These are phyloP conservation scores for Mangifera indica DNA, from an alignment of 345 rosid genomes.

Conservation along the genomic window DNA sequence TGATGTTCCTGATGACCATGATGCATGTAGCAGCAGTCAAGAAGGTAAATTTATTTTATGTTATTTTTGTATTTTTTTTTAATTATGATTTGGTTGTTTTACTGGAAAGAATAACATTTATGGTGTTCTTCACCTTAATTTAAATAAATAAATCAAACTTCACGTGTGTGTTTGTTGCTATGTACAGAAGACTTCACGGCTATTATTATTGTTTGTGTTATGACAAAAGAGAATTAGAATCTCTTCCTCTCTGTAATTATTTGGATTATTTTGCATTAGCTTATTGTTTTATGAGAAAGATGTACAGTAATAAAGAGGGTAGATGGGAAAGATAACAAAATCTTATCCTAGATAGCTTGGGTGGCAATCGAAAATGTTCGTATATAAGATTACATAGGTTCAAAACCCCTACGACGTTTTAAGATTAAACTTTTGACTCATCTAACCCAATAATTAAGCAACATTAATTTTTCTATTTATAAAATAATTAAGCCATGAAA, in stretches of 20 bases:
- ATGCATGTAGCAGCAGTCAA: constrained; percentile 55
- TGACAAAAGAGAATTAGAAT: constrained; percentile 26
- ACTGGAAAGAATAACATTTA: not conserved
- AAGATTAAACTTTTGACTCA: constrained; percentile 2
- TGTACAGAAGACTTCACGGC: too few relatives aligned
- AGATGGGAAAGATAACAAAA: not conserved
- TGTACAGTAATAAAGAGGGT: not conserved
- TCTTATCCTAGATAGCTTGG: too few relatives aligned
- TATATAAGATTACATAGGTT: too few relatives aligned
- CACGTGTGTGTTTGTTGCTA: too few relatives aligned
- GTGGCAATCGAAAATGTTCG: too few relatives aligned
- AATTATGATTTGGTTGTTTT: not conserved
- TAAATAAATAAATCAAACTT: too few relatives aligned
- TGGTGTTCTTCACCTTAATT: too few relatives aligned
- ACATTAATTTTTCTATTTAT: too few relatives aligned
- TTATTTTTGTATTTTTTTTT: not conserved
- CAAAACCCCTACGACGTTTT: too few relatives aligned
- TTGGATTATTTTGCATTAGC: not conserved
- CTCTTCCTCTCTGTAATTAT: not conserved
- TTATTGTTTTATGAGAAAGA: not conserved
- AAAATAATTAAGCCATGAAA: too few relatives aligned
- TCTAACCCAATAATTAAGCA: too few relatives aligned
- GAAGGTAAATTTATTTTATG: constrained; percentile 57
- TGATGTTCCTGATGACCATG: constrained; percentile 34
- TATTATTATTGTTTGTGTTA: not conserved